Evolutionary conservation across 2,329 filamentous ascomycete species (phyloP), one percentile per base, ranked within the genome.

Genomic region (Aspergillus texensis): DNA sequence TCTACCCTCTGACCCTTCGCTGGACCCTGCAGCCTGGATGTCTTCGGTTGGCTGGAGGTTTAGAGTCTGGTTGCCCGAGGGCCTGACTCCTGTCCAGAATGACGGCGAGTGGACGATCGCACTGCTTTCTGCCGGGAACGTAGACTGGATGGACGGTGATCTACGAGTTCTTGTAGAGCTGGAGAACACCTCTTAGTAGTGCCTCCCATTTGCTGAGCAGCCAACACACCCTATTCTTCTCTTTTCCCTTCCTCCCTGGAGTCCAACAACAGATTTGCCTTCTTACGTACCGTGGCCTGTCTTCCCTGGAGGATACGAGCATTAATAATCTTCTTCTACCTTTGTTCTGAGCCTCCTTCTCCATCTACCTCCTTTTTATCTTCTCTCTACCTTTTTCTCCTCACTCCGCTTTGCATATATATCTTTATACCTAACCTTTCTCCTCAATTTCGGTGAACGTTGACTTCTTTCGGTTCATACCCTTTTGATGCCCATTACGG

Each of bases 91-190:
- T 8, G 70, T 82, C 9, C 71, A 73, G 14, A 78, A 71, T 52
- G 78, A 82, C 57, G 75, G 76, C 43, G 79, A 82, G 54, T 82
- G 80, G 81, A 75, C 77, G 24, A 75, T 81, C 62, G 78, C 80
- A 5, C 71, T 82, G n/a, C 67, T 81, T 36, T 76, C 78, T 5
- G 77, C 77, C 12, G 75, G 76, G 21, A 78, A 77, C 12, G 76
- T 81, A 2, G 80, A 82, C 34, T 83, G 81, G 81, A 81, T 83
- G 79, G 80, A 82, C 63, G 75, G 75, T 5, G 75, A 81, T 46
- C 64, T 83, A 62, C 78, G 75, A 57, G 75, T 83, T 60, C 66
- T 83, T 34, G 69, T 82, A 32, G 79, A 81, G 48, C 55, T 78
- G 45, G 73, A 70, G 36, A 67, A 61, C 24, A 41, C 55, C 6